Percentiles rank a stretch among this genome's conserved stretches.
These are phyloP conservation scores for Sporothrix globosa DNA, from an alignment of 2,329 filamentous ascomycete genomes.

Conservation along the genomic window DNA sequence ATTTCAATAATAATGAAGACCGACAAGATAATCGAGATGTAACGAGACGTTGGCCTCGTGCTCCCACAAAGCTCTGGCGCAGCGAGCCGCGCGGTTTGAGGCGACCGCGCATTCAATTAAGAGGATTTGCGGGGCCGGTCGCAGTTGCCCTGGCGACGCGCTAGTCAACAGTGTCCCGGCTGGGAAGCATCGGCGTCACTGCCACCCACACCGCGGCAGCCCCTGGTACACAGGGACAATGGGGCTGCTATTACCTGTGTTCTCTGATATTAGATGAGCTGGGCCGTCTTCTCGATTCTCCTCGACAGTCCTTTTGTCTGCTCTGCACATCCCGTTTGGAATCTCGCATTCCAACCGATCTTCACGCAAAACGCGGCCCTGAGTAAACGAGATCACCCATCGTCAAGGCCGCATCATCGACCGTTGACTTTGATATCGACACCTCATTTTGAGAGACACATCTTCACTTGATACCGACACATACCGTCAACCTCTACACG, in stretches of 20 bases:
- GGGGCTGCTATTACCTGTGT: neutral
- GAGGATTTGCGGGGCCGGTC: conserved; percentile 1
- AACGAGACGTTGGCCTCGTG: conserved; percentile 12
- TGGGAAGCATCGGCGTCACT: conserved; percentile 8
- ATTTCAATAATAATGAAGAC: neutral
- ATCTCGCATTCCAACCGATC: conserved; percentile 28
- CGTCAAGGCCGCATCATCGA: neutral
- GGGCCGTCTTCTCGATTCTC: conserved; percentile 11
- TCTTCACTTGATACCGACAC: neutral
- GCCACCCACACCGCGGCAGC: neutral
- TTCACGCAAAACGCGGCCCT: neutral
- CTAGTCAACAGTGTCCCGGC: conserved; percentile 28
- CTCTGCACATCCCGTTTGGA: conserved; percentile 25
- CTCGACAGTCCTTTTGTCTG: neutral
- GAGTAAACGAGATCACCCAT: neutral
- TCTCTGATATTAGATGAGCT: conserved; percentile 17
- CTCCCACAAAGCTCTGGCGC: neutral
- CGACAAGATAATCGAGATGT: neutral
- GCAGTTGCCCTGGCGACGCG: conserved; percentile 29
- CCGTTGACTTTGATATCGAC: neutral
- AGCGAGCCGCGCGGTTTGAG: conserved; percentile 8
- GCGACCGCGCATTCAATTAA: conserved; percentile 22
- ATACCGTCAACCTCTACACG: neutral
- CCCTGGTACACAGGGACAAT: neutral
- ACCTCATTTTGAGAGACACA: neutral